Percentiles rank a stretch among this genome's conserved stretches.
Conservation (phyloP, 2,329 filamentous ascomycete genomes). For the Diaporthe velutina region DNA sequence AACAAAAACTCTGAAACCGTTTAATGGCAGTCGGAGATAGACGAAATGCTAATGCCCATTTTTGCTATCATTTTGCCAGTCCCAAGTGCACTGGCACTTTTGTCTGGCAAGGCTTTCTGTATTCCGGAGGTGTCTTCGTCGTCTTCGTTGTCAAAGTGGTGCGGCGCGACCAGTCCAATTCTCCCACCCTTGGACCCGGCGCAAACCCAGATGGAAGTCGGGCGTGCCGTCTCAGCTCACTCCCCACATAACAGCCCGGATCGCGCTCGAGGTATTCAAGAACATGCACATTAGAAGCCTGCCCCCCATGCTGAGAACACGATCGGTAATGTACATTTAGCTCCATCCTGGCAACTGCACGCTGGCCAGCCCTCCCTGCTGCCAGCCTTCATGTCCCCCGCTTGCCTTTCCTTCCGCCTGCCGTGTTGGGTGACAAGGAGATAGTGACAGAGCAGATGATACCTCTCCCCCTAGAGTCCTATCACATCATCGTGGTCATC, state of each 20-base stretch:
- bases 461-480: background rate
- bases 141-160: background rate
- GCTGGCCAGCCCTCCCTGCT: background rate
- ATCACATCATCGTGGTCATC: slow-evolving; percentile 35
- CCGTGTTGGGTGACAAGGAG: background rate
- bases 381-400: background rate
- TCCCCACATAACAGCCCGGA: background rate
- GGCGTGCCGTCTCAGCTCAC: too few species aligned
- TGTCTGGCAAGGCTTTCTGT: background rate
- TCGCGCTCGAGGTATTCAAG: slow-evolving; percentile 26
- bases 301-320: slow-evolving; percentile 10
- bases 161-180: too few species aligned
- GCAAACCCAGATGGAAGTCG: background rate
- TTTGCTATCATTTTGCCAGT: background rate
- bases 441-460: slow-evolving; percentile 3
- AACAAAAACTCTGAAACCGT: background rate
- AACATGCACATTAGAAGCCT: slow-evolving; percentile 36
- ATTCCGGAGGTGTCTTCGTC: background rate
- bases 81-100: too few species aligned
- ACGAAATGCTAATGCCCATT: background rate
- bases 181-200: background rate
- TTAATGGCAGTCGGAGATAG: slow-evolving; percentile 14
- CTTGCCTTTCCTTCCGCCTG: background rate
- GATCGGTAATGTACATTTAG: slow-evolving; percentile 31
- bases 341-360: background rate